Conservation (phyloP, 768 basidiomycete species). For the Russula virescens region DNA sequence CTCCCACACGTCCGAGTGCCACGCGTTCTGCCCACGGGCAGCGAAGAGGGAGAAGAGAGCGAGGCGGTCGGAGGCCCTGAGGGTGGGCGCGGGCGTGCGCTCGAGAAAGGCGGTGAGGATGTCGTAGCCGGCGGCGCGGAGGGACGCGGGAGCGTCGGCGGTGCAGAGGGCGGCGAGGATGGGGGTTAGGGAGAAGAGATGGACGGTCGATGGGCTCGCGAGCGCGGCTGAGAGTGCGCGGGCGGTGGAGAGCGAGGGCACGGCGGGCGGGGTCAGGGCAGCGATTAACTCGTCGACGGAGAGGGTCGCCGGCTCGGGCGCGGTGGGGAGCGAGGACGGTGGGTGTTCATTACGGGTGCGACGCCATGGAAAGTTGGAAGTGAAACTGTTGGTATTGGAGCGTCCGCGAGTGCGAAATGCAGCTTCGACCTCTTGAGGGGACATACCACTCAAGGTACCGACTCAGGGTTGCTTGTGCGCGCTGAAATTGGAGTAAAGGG, state of each 20-base stretch:
- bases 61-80: slow-evolving; percentile 53
- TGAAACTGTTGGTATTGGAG: slow-evolving; percentile 40
- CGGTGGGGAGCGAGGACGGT: slow-evolving; percentile 23
- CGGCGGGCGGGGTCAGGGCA: slow-evolving; percentile 44
- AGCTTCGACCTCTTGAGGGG: slow-evolving; percentile 30
- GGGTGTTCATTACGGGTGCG: slow-evolving; percentile 17
- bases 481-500: not conserved
- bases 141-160: slow-evolving; percentile 43
- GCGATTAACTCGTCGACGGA: slow-evolving; percentile 45
- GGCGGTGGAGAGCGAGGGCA: slow-evolving; percentile 62
- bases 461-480: not conserved
- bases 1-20: slow-evolving; percentile 69
- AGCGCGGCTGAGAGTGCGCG: slow-evolving; percentile 49
- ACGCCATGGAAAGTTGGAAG: slow-evolving; percentile 37
- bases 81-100: slow-evolving; percentile 42
- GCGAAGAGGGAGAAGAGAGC: slow-evolving; percentile 62
- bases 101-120: slow-evolving; percentile 67
- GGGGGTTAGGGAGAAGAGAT: slow-evolving; percentile 47
- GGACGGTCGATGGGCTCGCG: slow-evolving; percentile 41
- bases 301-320: slow-evolving; percentile 28
- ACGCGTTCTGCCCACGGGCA: slow-evolving; percentile 36
- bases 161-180: slow-evolving; percentile 58
- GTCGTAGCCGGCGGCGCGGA: slow-evolving; percentile 68
- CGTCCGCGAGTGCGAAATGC: slow-evolving; percentile 34
- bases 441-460: slow-evolving; percentile 18